Base-by-base conservation (phyloP, 306 rosid genomes). In the Lathyrus sativus region DNA sequence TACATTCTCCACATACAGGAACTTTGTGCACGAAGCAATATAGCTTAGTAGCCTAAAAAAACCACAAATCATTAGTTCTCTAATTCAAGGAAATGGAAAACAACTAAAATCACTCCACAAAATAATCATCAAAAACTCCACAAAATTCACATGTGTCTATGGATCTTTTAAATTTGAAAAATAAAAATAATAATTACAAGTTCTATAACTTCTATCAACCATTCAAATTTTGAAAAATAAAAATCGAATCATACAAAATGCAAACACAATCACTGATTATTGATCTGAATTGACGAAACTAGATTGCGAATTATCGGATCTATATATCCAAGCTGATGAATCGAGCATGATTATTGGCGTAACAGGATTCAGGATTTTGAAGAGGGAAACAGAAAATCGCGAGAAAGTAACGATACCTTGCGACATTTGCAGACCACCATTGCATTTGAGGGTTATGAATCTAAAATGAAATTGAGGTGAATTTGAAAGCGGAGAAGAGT, bases 371-470 rank as follows among this genome's bases (percentile, higher is more conserved):
- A 69, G 65, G 68, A 58, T 14, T 48, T 38, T 31, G 38, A 65
- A 53, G 58, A 29, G 33, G 11, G 15, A 57, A 60, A 15, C 8
- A 33, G 2, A 1, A 33, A 33, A 8, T 33, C 6, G 8, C 38
- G 65, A 67, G 76, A 64, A 44, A 33, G 33, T 41, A 33, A 17
- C 3, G 68, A 59, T 59, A 93, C 99, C 96, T 93, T 93, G 80
- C 97, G 96, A 88, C 99, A 93, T 87, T 90, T 93, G 92, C 99
- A 93, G 89, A 93, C 99, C 86, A 93, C 99, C 99, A 93, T 93
- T 82, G 88, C 91, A 85, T 72, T 72, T 79, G 68, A 79, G 78
- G 53, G 79, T 69, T 12, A 67, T 12, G 79, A 67, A 68, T 54
- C 67, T 41, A 56, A 56, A 28, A 17, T 14, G 22, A 45, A 4